Evolutionary conservation across 139 green algal genomes (phyloP).

Genomic region (Chlorella sp.): DNA sequence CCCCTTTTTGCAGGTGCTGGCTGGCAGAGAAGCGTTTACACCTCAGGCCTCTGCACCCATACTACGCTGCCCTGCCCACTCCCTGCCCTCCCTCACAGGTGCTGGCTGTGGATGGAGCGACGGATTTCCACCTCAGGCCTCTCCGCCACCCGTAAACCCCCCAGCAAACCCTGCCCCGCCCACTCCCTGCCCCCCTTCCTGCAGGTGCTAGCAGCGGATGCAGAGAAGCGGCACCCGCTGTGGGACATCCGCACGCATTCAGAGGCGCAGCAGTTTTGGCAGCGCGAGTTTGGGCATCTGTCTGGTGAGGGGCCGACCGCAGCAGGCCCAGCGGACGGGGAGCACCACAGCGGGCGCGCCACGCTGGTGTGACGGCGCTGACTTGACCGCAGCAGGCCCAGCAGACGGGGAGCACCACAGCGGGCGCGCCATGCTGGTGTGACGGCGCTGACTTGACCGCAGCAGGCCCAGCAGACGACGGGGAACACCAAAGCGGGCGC

Average conservation of each 20-base stretch:
- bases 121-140: too few species aligned
- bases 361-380: constrained; percentile 15
- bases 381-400: background rate
- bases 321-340: background rate
- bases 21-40: too few species aligned
- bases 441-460: background rate
- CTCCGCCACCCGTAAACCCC: too few species aligned
- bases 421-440: constrained; percentile 15
- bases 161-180: too few species aligned
- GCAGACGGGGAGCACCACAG: background rate
- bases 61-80: background rate
- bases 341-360: background rate
- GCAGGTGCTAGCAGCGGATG: constrained; percentile 10
- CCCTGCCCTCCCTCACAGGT: background rate
- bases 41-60: too few species aligned
- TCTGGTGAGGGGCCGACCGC: background rate
- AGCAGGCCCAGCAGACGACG: background rate
- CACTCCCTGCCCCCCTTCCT: background rate
- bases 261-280: constrained; percentile 49
- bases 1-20: too few species aligned
- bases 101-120: background rate
- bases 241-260: constrained; percentile 47
- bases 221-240: constrained; percentile 26
- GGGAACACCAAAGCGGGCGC: background rate
- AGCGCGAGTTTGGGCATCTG: constrained; percentile 14